A percentile compares a stretch with the other conserved stretches of the same genome.
Conservation (phyloP, 1,284 basidiomycete species). For the Papiliotrema laurentii region DNA sequence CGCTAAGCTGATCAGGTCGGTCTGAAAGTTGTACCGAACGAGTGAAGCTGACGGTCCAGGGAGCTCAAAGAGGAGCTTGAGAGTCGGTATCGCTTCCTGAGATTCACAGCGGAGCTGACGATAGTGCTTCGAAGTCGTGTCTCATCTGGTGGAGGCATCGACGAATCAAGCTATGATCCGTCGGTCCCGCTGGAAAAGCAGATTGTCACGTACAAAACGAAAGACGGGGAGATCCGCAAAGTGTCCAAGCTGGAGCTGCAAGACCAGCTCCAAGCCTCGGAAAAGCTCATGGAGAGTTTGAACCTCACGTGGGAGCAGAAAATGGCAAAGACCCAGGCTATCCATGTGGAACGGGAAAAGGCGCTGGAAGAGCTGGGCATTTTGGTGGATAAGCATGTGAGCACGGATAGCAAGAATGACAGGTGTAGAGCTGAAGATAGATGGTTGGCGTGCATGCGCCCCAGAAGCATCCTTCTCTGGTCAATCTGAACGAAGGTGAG, state of each 20-base stretch:
- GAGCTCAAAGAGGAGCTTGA: constrained; percentile 98
- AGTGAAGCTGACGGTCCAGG: constrained; percentile 66
- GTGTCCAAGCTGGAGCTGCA: constrained; percentile 96
- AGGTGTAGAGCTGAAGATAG: constrained; percentile 10
- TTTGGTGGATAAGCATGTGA: constrained; percentile 84
- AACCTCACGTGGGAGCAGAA: constrained; percentile 99
- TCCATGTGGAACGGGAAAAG: constrained; percentile 93
- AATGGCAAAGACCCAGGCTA: constrained; percentile 80
- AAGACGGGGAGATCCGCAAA: constrained; percentile 88
- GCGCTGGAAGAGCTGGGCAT: constrained; percentile 96
- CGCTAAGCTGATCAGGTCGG: constrained; percentile 74
- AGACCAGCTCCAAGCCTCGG: constrained; percentile 91
- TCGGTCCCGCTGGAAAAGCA: constrained; percentile 89
- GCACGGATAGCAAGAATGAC: constrained; percentile 1
- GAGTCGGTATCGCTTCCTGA: constrained; percentile 56
- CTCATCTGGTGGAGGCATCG: constrained; percentile 53
- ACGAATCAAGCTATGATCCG: constrained; percentile 79
- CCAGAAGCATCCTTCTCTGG: constrained; percentile 96
- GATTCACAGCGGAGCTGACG: constrained; percentile 1
- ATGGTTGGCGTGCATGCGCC: constrained; percentile 77
- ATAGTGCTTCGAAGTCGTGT: constrained; percentile 35
- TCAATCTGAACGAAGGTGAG: constrained; percentile 89
- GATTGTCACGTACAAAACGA: constrained; percentile 89
- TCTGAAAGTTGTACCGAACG: neutral
- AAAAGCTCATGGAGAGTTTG: constrained; percentile 93